Conservation (phyloP, 257 asterid genomes). For the Nicotiana knightiana region DNA sequence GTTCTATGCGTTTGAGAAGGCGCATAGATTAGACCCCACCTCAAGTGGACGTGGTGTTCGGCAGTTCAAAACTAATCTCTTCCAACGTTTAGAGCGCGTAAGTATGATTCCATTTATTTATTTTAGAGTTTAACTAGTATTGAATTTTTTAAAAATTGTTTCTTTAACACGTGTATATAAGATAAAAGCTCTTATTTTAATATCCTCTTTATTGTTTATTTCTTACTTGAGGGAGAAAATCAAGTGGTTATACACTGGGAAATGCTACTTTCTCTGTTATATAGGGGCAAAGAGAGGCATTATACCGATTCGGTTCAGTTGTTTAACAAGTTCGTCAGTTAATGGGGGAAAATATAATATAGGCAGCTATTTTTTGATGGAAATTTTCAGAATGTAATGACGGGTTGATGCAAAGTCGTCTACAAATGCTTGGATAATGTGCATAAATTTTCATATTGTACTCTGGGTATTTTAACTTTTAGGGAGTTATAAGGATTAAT, state of each 20-base stretch:
- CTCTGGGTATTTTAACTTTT: background rate
- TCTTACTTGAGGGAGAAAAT: background rate
- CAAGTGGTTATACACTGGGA: background rate
- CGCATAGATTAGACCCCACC: conserved; percentile 80
- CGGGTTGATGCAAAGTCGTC: background rate
- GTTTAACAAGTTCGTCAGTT: background rate
- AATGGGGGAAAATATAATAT: background rate
- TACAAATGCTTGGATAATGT: background rate
- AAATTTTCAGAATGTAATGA: background rate
- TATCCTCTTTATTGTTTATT: too few relatives aligned
- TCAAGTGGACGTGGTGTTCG: conserved; percentile 99
- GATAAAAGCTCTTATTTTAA: too few relatives aligned
- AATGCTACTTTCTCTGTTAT: background rate
- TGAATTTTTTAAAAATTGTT: too few relatives aligned
- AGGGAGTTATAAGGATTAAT: background rate
- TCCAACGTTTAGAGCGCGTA: conserved; percentile 89
- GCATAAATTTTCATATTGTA: background rate
- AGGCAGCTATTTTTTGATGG: background rate
- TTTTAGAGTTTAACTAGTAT: too few relatives aligned
- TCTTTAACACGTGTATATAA: too few relatives aligned
- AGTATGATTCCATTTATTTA: background rate
- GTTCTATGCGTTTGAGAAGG: conserved; percentile 96
- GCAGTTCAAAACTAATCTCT: conserved; percentile 90
- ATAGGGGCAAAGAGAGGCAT: background rate
- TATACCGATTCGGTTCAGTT: background rate